phyloP scores from a whole-genome alignment of 192 early-diverging fungal genomes.

The Backusella tarrabulga region DNA sequence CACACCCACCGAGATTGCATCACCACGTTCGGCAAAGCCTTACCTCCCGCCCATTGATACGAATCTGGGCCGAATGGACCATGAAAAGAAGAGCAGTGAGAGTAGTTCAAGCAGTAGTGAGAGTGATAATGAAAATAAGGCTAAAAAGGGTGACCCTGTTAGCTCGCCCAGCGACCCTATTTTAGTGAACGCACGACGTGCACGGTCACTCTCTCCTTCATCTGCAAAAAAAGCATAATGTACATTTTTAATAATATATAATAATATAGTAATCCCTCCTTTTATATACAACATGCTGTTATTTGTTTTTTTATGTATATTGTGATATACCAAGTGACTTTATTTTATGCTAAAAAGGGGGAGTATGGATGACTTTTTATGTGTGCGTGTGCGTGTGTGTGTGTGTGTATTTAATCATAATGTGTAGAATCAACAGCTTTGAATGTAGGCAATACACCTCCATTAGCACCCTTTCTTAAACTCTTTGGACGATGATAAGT shows the following conservation, averaged over 20 bases:
- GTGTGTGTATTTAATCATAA: background rate
- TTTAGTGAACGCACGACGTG: conserved; percentile 7
- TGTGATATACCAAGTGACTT: background rate
- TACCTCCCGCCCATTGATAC: conserved; percentile 29
- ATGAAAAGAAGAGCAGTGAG: background rate
- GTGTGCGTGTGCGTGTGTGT: background rate
- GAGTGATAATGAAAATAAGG: background rate
- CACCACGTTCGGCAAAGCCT: conserved; percentile 23
- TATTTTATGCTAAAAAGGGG: too few relatives aligned
- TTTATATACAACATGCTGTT: background rate
- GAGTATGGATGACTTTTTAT: background rate
- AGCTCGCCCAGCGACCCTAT: conserved; percentile 7
- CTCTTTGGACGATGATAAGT: background rate
- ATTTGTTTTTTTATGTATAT: background rate
- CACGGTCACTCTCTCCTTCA: conserved; percentile 9
- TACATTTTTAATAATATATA: conserved; percentile 9
- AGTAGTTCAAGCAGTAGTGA: background rate
- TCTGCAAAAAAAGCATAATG: conserved; percentile 7
- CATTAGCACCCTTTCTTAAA: background rate
- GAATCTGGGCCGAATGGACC: conserved; percentile 8
- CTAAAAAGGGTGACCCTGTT: background rate
- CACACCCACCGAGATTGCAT: background rate
- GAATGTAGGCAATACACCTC: conserved; percentile 6
- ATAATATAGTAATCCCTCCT: background rate
- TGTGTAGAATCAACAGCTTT: background rate